Percentiles rank a stretch among this genome's conserved stretches.
phyloP scores from a whole-genome alignment of 768 basidiomycete species.

The Amanita pseudoporphyria region DNA sequence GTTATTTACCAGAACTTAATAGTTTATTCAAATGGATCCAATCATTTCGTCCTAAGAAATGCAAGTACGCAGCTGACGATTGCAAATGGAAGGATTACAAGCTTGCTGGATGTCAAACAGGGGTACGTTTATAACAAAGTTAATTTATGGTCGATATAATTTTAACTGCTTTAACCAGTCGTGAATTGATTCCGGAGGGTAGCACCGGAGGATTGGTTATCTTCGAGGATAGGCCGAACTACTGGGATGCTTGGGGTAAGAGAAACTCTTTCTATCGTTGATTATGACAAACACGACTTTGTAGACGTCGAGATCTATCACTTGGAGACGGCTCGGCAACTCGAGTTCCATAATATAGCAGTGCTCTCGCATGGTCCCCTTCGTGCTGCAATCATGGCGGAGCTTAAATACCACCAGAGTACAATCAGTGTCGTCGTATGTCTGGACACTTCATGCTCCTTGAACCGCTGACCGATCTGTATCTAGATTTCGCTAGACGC shows the following conservation, averaged over 20 bases:
- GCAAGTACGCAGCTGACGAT: slow-evolving; percentile 67
- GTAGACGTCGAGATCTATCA: slow-evolving; percentile 90
- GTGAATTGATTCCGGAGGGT: slow-evolving; percentile 73
- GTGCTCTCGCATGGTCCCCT: slow-evolving; percentile 76
- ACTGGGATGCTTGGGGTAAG: slow-evolving; percentile 84
- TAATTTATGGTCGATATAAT: not conserved
- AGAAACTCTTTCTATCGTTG: not conserved
- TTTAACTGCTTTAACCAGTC: slow-evolving; percentile 29
- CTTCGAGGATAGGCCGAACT: slow-evolving; percentile 83
- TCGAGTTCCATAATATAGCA: slow-evolving; percentile 61
- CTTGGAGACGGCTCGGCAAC: slow-evolving; percentile 68
- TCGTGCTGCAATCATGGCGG: slow-evolving; percentile 59
- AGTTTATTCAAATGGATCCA: slow-evolving; percentile 57
- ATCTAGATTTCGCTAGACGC: slow-evolving; percentile 83
- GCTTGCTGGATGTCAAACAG: slow-evolving; percentile 67
- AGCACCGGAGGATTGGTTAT: slow-evolving; percentile 79
- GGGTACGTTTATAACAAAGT: slow-evolving; percentile 32
- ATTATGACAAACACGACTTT: not conserved
- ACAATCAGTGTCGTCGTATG: slow-evolving; percentile 62
- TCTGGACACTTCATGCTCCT: slow-evolving; percentile 6
- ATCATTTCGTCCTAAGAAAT: slow-evolving; percentile 68
- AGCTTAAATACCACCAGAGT: slow-evolving; percentile 68
- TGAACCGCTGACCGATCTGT: not conserved
- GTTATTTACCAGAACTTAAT: not conserved
- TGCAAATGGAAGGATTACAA: slow-evolving; percentile 74